phyloP scores from a whole-genome alignment of 805 yeast species.

The Ogataea neopini region DNA sequence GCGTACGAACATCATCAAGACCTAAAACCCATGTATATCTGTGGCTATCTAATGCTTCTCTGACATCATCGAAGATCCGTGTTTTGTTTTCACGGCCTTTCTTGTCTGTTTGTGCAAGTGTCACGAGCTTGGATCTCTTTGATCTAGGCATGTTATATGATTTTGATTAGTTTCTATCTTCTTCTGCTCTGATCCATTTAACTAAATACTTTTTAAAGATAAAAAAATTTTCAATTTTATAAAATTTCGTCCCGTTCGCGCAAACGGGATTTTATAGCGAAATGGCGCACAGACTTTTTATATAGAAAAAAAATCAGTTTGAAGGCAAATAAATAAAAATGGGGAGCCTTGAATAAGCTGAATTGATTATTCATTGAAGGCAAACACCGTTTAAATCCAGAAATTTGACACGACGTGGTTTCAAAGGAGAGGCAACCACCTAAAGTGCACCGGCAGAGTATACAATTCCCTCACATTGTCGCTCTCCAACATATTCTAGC shows the following conservation, averaged over 20 bases:
- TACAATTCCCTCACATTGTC: too few species aligned
- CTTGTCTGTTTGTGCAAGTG: constrained; percentile 94
- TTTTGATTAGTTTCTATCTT: not conserved
- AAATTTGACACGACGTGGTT: too few species aligned
- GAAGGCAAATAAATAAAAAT: not conserved
- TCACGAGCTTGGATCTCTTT: constrained; percentile 92
- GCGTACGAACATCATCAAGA: constrained; percentile 92
- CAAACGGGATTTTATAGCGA: constrained; percentile 18
- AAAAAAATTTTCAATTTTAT: constrained; percentile 6
- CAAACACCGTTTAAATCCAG: not conserved
- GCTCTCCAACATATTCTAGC: too few species aligned
- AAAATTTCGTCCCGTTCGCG: constrained; percentile 16
- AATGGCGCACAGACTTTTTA: constrained; percentile 14
- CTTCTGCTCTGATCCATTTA: not conserved
- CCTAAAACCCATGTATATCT: constrained; percentile 82
- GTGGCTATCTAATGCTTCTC: constrained; percentile 74
- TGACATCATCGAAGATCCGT: constrained; percentile 86
- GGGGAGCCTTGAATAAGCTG: not conserved
- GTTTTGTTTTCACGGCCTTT: constrained; percentile 93
- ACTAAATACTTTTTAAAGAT: constrained; percentile 6
- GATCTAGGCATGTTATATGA: constrained; percentile 81
- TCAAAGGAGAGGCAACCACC: too few species aligned
- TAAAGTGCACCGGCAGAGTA: too few species aligned
- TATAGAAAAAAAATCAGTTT: constrained; percentile 1
- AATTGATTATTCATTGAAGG: not conserved